Percentiles rank a stretch among this genome's conserved stretches.
Conservation (phyloP, 108 stramenopile genomes). For the Skeletonema costatum region DNA sequence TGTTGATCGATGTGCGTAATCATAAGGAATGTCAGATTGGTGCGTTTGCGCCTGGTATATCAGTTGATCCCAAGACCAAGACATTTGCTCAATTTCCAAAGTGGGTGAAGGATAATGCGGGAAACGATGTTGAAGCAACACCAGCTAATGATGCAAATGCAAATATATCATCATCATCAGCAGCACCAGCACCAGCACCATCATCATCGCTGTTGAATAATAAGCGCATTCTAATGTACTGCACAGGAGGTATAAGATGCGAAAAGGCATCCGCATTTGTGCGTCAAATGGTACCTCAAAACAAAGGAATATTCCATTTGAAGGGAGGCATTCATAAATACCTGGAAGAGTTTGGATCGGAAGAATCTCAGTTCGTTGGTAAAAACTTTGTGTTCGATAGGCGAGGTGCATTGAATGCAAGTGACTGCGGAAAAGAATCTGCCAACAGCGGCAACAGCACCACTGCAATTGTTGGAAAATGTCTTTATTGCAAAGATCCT, state of each 20-base stretch:
- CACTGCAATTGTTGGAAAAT: conserved; percentile 60
- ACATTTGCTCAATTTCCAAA: conserved; percentile 51
- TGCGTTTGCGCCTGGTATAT: conserved; percentile 49
- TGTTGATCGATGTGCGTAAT: conserved; percentile 83
- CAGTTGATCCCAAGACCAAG: conserved; percentile 50
- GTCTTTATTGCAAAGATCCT: conserved; percentile 62
- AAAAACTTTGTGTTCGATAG: conserved; percentile 91
- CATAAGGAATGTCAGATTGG: conserved; percentile 86
- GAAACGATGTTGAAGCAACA: neutral
- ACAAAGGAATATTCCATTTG: conserved; percentile 67
- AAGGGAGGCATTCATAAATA: conserved; percentile 91
- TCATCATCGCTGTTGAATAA: conserved; percentile 13
- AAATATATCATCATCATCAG: neutral
- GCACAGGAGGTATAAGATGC: conserved; percentile 95
- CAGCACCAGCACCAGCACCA: conserved; percentile 8
- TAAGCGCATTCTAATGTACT: conserved; percentile 82
- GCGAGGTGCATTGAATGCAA: conserved; percentile 42
- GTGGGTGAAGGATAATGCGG: conserved; percentile 45
- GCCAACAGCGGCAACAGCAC: neutral
- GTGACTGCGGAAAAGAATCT: conserved; percentile 13
- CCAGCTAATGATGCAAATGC: neutral
- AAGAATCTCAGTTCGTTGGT: conserved; percentile 61
- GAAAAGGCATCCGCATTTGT: conserved; percentile 90
- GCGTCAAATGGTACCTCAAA: conserved; percentile 49
- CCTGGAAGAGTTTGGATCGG: conserved; percentile 63